phyloP scores from a whole-genome alignment of 371 early-diverging fungal genomes.

The Mortierella sp. region DNA sequence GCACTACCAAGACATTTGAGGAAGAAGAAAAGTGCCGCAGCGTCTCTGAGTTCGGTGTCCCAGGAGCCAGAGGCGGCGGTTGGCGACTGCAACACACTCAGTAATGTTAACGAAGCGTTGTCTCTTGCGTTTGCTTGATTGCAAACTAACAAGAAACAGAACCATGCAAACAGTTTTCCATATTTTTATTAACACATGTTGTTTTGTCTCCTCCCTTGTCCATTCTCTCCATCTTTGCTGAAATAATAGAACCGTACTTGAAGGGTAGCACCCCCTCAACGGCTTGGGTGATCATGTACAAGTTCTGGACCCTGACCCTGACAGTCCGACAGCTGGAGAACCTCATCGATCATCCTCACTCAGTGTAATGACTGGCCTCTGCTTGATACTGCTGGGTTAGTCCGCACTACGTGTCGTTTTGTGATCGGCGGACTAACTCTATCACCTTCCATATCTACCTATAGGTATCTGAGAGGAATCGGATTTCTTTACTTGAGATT shows the following conservation, averaged over 20 bases:
- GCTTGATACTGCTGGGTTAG: background rate
- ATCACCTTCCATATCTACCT: background rate
- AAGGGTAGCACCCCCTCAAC: constrained; percentile 86
- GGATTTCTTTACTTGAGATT: constrained; percentile 89
- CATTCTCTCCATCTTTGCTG: background rate
- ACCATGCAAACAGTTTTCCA: background rate
- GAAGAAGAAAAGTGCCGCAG: background rate
- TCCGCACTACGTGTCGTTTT: no score
- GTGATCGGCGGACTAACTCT: no score
- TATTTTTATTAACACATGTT: constrained; percentile 34
- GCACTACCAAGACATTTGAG: background rate
- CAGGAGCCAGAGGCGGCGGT: no score
- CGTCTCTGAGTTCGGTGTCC: no score
- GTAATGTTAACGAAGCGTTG: constrained; percentile 44
- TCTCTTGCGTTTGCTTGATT: background rate
- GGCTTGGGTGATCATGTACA: constrained; percentile 87
- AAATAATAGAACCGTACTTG: constrained; percentile 78
- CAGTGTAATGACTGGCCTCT: constrained; percentile 67
- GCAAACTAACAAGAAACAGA: background rate
- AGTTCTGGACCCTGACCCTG: constrained; percentile 83
- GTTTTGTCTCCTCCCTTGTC: background rate
- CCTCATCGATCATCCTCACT: constrained; percentile 80
- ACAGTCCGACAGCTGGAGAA: constrained; percentile 83
- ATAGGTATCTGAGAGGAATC: constrained; percentile 81
- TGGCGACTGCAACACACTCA: constrained; percentile 27